Percentiles rank a stretch among this genome's conserved stretches.
Conservation (phyloP, 2,329 filamentous ascomycete species). For the Penicillium sp. region DNA sequence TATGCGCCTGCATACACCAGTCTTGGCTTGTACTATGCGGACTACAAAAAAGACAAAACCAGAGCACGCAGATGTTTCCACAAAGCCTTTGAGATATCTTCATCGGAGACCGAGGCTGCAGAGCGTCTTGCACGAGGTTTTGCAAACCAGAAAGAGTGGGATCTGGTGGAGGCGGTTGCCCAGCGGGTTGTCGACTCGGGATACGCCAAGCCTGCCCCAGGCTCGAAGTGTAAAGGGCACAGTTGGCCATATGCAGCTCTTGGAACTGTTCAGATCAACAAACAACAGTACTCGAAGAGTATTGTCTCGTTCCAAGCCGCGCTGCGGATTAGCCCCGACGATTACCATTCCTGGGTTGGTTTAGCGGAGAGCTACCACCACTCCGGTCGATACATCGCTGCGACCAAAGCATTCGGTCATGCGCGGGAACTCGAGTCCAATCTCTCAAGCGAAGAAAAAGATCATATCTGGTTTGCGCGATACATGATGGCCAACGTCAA, state of each 20-base stretch:
- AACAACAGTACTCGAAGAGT: constrained; percentile 84
- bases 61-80: constrained; percentile 91
- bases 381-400: constrained; percentile 90
- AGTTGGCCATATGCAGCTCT: constrained; percentile 96
- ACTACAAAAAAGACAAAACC: constrained; percentile 85
- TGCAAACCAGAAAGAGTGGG: constrained; percentile 91
- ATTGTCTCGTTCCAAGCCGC: constrained; percentile 92
- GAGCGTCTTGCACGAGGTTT: constrained; percentile 84
- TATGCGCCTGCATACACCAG: constrained; percentile 90
- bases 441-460: constrained; percentile 57
- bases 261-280: constrained; percentile 92
- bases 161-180: constrained; percentile 89
- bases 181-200: constrained; percentile 93
- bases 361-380: constrained; percentile 97
- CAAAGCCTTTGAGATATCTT: constrained; percentile 90
- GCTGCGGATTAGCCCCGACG: constrained; percentile 76
- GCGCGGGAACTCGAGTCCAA: constrained; percentile 74
- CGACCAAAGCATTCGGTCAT: constrained; percentile 85
- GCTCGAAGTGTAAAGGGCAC: constrained; percentile 87
- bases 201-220: constrained; percentile 84
- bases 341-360: constrained; percentile 96
- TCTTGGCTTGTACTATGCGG: constrained; percentile 85
- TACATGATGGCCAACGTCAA: constrained; percentile 97
- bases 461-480: constrained; percentile 89
- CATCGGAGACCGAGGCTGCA: constrained; percentile 82